Evolutionary conservation across 768 basidiomycete species (phyloP).

Genomic region (Lactarius hengduanensis): DNA sequence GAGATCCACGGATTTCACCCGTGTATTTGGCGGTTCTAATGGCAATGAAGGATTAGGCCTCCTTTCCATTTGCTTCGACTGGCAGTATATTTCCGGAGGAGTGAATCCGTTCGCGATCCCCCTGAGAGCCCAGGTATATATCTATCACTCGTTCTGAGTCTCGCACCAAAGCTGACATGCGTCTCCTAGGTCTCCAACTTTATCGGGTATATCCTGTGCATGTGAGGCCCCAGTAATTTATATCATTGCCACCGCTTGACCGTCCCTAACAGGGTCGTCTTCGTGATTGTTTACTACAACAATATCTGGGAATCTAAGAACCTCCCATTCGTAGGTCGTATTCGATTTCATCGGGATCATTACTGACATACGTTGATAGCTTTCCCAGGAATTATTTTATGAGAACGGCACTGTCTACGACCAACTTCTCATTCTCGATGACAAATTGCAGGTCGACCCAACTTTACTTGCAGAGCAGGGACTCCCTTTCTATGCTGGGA

Average conservation of each 20-base stretch:
- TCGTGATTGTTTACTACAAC: slow-evolving; percentile 33
- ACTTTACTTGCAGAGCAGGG: slow-evolving; percentile 43
- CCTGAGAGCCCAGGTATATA: slow-evolving; percentile 43
- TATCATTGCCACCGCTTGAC: background rate
- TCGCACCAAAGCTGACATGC: background rate
- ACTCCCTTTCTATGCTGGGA: slow-evolving; percentile 48
- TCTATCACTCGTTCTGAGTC: background rate
- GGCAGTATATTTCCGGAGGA: slow-evolving; percentile 33
- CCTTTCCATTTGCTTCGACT: slow-evolving; percentile 33
- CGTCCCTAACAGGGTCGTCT: slow-evolving; percentile 29
- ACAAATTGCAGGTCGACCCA: slow-evolving; percentile 44
- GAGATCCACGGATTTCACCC: slow-evolving; percentile 30
- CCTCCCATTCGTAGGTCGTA: slow-evolving; percentile 23
- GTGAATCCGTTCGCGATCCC: slow-evolving; percentile 54
- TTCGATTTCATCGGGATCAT: background rate
- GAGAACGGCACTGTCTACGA: slow-evolving; percentile 32
- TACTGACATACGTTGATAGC: slow-evolving; percentile 14
- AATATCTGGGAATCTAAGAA: slow-evolving; percentile 32
- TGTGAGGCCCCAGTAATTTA: slow-evolving; percentile 36
- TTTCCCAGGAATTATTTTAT: slow-evolving; percentile 32
- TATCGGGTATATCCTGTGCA: slow-evolving; percentile 51
- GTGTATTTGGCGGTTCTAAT: slow-evolving; percentile 31
- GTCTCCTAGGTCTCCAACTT: slow-evolving; percentile 44
- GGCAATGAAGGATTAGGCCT: slow-evolving; percentile 33
- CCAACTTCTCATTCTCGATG: slow-evolving; percentile 35